phyloP scores from a whole-genome alignment of 2,329 filamentous ascomycete species.

The Chaetomium strumarium region DNA sequence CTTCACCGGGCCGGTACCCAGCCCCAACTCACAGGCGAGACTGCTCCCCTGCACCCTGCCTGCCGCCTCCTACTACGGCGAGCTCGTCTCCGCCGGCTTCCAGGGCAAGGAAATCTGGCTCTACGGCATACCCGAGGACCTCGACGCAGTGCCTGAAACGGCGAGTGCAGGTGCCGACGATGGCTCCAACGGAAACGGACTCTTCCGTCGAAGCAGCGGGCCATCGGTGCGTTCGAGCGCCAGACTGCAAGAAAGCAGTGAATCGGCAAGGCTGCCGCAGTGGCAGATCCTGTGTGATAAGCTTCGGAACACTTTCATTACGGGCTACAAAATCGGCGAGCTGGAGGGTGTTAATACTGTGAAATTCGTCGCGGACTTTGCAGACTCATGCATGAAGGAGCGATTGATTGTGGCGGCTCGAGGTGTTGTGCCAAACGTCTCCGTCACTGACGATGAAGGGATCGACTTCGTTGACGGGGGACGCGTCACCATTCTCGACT shows the following conservation, averaged over 20 bases:
- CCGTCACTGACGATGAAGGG: slow-evolving; percentile 61
- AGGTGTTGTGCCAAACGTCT: slow-evolving; percentile 55
- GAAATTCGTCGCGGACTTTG: slow-evolving; percentile 62
- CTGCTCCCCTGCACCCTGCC: slow-evolving; percentile 64
- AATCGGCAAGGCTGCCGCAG: slow-evolving; percentile 46
- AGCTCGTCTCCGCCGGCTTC: slow-evolving; percentile 69
- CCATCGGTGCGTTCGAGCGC: slow-evolving; percentile 36
- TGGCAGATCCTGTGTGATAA: slow-evolving; percentile 66
- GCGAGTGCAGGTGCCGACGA: slow-evolving; percentile 28
- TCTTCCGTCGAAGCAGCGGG: slow-evolving; percentile 38
- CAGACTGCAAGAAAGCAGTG: slow-evolving; percentile 32
- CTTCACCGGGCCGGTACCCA: slow-evolving; percentile 64
- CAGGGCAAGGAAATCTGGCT: slow-evolving; percentile 68
- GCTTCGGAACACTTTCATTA: slow-evolving; percentile 62
- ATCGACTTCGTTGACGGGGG: slow-evolving; percentile 74
- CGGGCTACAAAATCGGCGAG: slow-evolving; percentile 59
- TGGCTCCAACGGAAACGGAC: slow-evolving; percentile 22
- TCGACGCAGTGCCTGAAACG: slow-evolving; percentile 54
- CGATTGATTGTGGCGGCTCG: slow-evolving; percentile 66
- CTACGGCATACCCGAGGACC: slow-evolving; percentile 69
- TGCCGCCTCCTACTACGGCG: slow-evolving; percentile 61
- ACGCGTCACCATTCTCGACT: slow-evolving; percentile 66
- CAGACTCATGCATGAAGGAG: slow-evolving; percentile 43
- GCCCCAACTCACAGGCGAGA: slow-evolving; percentile 46
- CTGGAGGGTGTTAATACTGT: slow-evolving; percentile 61